These are phyloP conservation scores for Aeschynomene evenia DNA, from an alignment of 306 rosid species.

Conservation along the genomic window DNA sequence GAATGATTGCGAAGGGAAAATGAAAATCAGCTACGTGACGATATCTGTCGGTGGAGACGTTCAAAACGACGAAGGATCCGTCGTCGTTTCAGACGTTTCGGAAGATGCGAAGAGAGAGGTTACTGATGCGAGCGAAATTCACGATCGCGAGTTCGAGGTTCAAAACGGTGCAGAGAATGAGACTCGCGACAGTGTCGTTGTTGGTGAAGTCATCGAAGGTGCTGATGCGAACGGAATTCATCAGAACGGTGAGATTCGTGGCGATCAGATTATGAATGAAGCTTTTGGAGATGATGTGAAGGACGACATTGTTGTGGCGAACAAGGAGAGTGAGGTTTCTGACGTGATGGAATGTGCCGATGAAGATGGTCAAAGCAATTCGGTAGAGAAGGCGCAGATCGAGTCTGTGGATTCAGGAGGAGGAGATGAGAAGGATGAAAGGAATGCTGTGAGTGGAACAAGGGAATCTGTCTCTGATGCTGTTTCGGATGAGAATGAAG, in stretches of 20 bases:
- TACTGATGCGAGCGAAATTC: background rate
- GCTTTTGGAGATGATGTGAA: slow-evolving; percentile 17
- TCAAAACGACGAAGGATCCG: slow-evolving; percentile 35
- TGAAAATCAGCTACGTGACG: background rate
- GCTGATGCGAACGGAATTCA: slow-evolving; percentile 4
- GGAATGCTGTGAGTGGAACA: slow-evolving; percentile 9
- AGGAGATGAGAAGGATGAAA: background rate
- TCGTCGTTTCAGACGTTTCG: background rate
- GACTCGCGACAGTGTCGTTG: background rate
- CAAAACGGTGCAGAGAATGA: slow-evolving; percentile 10
- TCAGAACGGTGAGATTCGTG: background rate
- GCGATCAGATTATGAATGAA: background rate
- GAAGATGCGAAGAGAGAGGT: background rate
- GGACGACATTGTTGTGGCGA: background rate
- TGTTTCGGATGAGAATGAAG: slow-evolving; percentile 23
- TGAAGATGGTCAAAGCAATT: background rate
- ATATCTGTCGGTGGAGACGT: background rate
- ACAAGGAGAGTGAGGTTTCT: background rate
- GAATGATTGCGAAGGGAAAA: slow-evolving; percentile 1
- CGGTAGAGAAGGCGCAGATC: background rate
- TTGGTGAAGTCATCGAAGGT: background rate
- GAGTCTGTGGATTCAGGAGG: slow-evolving; percentile 7
- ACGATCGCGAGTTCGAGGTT: background rate
- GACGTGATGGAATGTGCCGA: background rate
- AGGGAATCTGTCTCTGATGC: slow-evolving; percentile 13